A percentile compares a stretch with the other conserved stretches of the same genome.
These are phyloP conservation scores for Sporothrix dimorphospora DNA, from an alignment of 2,329 filamentous ascomycete genomes.

Conservation along the genomic window DNA sequence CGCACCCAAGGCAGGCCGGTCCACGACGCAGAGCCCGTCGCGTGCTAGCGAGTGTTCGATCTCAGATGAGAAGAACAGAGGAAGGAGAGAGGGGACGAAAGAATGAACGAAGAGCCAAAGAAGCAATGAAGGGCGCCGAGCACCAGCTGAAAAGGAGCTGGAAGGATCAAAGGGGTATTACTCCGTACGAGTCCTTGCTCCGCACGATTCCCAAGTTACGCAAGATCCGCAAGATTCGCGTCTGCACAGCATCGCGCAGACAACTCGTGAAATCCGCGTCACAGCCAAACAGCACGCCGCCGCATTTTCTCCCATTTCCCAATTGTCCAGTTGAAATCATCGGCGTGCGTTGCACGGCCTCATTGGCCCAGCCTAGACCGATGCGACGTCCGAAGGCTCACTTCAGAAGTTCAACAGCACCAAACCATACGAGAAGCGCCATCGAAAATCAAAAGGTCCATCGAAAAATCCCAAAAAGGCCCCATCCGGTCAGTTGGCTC, in stretches of 20 bases:
- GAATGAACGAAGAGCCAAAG: not conserved
- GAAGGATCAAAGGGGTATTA: not conserved
- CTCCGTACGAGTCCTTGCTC: too few relatives aligned
- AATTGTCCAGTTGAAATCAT: slow-evolving; percentile 22
- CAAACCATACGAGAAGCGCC: slow-evolving; percentile 6
- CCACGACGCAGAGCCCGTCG: not conserved
- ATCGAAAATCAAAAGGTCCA: slow-evolving; percentile 17
- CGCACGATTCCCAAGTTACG: not conserved
- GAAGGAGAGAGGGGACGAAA: not conserved
- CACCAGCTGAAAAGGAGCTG: slow-evolving; percentile 5
- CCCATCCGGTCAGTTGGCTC: slow-evolving; percentile 9
- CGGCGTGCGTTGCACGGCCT: not conserved
- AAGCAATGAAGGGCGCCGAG: not conserved
- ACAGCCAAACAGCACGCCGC: not conserved
- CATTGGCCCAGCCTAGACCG: slow-evolving; percentile 23
- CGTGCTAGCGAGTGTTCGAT: not conserved
- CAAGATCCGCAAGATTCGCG: slow-evolving; percentile 4
- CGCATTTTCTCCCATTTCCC: slow-evolving; percentile 14
- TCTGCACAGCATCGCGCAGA: slow-evolving; percentile 5
- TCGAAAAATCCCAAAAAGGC: not conserved
- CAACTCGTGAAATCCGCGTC: not conserved
- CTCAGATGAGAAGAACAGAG: not conserved
- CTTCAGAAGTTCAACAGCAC: not conserved
- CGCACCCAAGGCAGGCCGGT: not conserved
- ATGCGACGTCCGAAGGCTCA: not conserved